Evolutionary conservation across 1,284 basidiomycete species (phyloP).

Genomic region (Melampsora abietis-canadensis): DNA sequence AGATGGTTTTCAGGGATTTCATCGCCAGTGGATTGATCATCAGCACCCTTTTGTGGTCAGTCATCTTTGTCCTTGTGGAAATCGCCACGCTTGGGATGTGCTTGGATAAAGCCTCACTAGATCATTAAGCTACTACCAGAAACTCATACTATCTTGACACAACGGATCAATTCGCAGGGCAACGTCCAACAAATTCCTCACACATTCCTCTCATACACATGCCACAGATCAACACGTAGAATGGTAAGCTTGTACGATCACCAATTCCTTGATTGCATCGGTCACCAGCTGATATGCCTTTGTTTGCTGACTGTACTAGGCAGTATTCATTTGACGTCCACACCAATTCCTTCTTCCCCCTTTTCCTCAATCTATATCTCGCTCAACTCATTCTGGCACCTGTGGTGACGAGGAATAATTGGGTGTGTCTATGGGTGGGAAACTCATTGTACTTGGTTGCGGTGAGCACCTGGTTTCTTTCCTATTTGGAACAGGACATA

Average conservation of each 20-base stretch:
- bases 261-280: neutral
- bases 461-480: constrained; percentile 44
- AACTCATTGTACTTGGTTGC: constrained; percentile 59
- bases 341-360: constrained; percentile 88
- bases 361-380: constrained; percentile 80
- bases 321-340: constrained; percentile 92
- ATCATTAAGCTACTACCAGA: no score
- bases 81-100: no score
- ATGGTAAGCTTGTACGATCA: constrained; percentile 46
- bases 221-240: constrained; percentile 57
- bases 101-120: no score
- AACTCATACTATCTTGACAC: no score
- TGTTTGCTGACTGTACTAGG: constrained; percentile 48
- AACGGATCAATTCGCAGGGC: constrained; percentile 58
- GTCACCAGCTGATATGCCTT: neutral
- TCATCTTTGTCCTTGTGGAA: constrained; percentile 40
- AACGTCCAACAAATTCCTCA: constrained; percentile 66
- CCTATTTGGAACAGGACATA: neutral
- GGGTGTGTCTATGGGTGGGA: constrained; percentile 87
- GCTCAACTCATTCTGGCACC: constrained; percentile 78
- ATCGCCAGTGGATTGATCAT: constrained; percentile 69
- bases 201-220: constrained; percentile 67
- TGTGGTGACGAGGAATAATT: constrained; percentile 74
- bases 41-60: constrained; percentile 74
- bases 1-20: constrained; percentile 85